Percentiles rank a stretch among this genome's conserved stretches.
phyloP scores from a whole-genome alignment of 208 protist species.

The Acanthamoeba triangularis region DNA sequence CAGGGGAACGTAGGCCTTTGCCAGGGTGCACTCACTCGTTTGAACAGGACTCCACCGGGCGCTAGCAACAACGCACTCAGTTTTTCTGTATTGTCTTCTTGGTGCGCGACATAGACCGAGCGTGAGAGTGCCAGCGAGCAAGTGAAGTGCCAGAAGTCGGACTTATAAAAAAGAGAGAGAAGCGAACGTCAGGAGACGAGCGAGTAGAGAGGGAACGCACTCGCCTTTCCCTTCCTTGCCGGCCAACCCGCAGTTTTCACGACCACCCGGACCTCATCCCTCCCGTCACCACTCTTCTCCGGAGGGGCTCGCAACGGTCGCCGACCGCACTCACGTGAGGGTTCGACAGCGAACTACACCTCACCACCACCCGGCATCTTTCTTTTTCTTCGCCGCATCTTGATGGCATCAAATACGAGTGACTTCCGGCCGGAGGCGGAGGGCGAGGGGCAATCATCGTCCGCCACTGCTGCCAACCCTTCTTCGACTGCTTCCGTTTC shows the following conservation, averaged over 20 bases:
- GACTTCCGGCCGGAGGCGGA: background rate
- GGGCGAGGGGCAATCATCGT: background rate
- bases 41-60: background rate
- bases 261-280: background rate
- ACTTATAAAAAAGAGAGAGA: background rate
- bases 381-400: background rate
- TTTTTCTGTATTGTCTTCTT: slow-evolving; percentile 1
- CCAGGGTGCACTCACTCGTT: background rate
- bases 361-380: background rate
- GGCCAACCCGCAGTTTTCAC: background rate
- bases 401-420: background rate
- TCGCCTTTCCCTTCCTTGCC: slow-evolving; percentile 5
- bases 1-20: background rate
- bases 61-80: background rate
- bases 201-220: background rate
- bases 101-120: background rate
- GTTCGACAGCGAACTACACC: background rate
- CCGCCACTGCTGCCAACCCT: background rate
- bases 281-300: background rate
- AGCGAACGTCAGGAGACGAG: background rate
- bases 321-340: background rate
- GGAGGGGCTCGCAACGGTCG: background rate
- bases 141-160: background rate
- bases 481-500: background rate
- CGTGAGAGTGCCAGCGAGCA: background rate